phyloP scores from a whole-genome alignment of 2,329 filamentous ascomycete species.

The Alternaria dauci region DNA sequence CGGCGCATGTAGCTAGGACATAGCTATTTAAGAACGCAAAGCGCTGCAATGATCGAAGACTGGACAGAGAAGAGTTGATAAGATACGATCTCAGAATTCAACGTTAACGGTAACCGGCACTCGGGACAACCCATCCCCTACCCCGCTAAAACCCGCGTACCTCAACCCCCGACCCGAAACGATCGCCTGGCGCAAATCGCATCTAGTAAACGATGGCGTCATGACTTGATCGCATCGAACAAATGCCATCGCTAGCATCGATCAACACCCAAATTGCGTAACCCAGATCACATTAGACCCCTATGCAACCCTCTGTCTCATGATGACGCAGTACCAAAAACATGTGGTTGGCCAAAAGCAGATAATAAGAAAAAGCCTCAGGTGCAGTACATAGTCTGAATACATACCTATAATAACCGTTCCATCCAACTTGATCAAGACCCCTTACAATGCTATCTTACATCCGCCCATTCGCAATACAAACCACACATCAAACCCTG shows the following conservation, averaged over 20 bases:
- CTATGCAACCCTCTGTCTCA: neutral
- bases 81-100: neutral
- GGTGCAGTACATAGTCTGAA: neutral
- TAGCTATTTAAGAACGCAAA: neutral
- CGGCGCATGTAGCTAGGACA: neutral
- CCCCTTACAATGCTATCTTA: slow-evolving; percentile 21
- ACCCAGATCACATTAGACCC: neutral
- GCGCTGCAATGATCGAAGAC: no score
- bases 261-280: slow-evolving; percentile 4
- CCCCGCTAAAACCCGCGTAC: slow-evolving; percentile 11
- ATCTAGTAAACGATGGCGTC: slow-evolving; percentile 31
- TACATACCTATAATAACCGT: slow-evolving; percentile 9
- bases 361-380: neutral
- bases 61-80: neutral
- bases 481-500: slow-evolving; percentile 25
- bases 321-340: slow-evolving; percentile 21
- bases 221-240: slow-evolving; percentile 34
- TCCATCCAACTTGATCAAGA: neutral
- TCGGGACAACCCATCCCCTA: slow-evolving; percentile 2
- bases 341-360: slow-evolving; percentile 15
- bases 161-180: slow-evolving; percentile 2
- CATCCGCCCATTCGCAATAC: slow-evolving; percentile 27
- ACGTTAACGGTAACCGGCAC: neutral
- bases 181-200: slow-evolving; percentile 16
- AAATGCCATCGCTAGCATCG: slow-evolving; percentile 8